These are phyloP conservation scores for Astragalus membranaceus DNA, from an alignment of 306 rosid species.

Conservation along the genomic window DNA sequence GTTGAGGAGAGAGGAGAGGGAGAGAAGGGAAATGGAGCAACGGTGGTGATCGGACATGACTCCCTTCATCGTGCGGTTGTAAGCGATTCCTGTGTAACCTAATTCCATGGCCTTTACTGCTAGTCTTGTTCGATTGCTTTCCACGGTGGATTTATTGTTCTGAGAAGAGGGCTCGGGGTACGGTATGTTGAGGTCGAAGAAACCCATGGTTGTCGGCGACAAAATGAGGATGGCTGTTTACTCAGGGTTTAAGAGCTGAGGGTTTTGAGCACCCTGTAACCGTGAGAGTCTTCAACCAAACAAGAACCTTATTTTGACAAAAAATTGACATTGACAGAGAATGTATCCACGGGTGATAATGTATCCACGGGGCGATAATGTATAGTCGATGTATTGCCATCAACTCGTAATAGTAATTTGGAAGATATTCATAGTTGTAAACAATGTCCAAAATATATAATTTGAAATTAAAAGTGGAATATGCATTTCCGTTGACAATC, in stretches of 20 bases:
- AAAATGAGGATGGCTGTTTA: background rate
- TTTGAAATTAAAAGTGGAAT: too few relatives aligned
- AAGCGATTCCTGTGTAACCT: constrained; percentile 85
- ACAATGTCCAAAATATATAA: too few relatives aligned
- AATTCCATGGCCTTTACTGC: constrained; percentile 74
- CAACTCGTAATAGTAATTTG: too few relatives aligned
- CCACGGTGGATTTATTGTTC: constrained; percentile 25
- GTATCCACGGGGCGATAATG: too few relatives aligned
- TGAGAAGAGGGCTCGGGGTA: constrained; percentile 30
- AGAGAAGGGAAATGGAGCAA: constrained; percentile 55
- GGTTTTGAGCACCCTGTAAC: background rate
- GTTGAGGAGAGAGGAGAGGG: constrained; percentile 62
- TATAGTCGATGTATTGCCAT: too few relatives aligned
- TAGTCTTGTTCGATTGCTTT: constrained; percentile 42
- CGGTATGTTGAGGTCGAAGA: constrained; percentile 82
- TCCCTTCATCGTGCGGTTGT: constrained; percentile 74
- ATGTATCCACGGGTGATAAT: too few relatives aligned
- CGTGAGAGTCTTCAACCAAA: background rate
- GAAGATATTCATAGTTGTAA: too few relatives aligned
- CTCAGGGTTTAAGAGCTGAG: background rate
- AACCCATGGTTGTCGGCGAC: constrained; percentile 38
- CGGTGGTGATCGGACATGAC: constrained; percentile 83
- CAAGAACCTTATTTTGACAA: too few relatives aligned
- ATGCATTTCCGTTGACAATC: too few relatives aligned
- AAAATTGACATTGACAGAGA: too few relatives aligned